Base-by-base conservation (phyloP, 2,329 filamentous ascomycete species). In the Sporothrix pallida region DNA sequence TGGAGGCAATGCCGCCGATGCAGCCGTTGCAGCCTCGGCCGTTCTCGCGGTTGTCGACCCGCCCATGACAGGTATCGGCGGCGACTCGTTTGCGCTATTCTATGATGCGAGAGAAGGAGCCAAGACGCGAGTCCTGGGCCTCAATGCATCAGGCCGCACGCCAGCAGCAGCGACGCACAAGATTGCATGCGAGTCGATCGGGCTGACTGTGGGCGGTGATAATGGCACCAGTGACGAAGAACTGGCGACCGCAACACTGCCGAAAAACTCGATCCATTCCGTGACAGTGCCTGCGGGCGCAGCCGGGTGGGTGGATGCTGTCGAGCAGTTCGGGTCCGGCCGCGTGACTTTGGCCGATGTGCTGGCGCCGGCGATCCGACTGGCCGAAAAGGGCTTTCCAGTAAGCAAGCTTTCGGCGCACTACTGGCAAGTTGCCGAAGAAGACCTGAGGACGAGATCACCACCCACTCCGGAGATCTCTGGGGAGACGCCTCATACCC, bases 41-140 rank as follows among this genome's bases (percentile, higher is more conserved):
- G 93, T 90, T 2, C 87, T 98, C 72, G 97, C 97, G 82, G 89
- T 98, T 79, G 97, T 95, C 0, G 96, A 99, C 80, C 96, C 96
- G 7, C 90, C 91, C 74, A 96, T 93, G 8, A 98, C 82, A 88
- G 95, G 95, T 23, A 97, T 98, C 75, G 95, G 95, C 68, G 95
- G 95, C 74, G 95, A 98, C 82, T 93, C 96, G 88, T 98, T 98
- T 83, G 94, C 94, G 80, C 88, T 98, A 42, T 97, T 89, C 85
- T 98, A 95, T 84, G 88, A 95, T 79, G 92, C 93, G 63, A 52
- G 12, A 17, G 42, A 42, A 2, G 3, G 15, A 9, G 88, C 91
- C 80, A 92, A 93, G 31, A 37, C 31, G 4, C 4, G 31, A 76
- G 91, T 98, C 6, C 90, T 90, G 73, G 93, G 93, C 15, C 84